phyloP scores from a whole-genome alignment of 345 rosid genomes.

The Geranium brycei region DNA sequence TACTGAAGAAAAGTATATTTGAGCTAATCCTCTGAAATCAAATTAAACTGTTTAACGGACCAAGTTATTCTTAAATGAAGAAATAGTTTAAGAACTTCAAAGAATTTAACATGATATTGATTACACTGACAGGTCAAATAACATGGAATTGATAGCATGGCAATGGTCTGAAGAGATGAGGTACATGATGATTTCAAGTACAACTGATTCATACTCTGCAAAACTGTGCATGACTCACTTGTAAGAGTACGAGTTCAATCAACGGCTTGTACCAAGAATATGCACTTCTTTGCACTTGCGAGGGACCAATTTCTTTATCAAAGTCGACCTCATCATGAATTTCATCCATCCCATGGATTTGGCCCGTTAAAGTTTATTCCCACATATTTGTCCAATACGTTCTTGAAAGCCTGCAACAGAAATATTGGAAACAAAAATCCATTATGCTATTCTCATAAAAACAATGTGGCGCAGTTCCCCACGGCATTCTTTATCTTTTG shows the following conservation, averaged over 20 bases:
- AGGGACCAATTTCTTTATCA: constrained; percentile 20
- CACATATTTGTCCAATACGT: constrained; percentile 36
- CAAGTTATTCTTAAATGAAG: too few species aligned
- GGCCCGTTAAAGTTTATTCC: constrained; percentile 26
- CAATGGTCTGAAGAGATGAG: constrained; percentile 11
- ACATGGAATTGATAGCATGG: constrained; percentile 4
- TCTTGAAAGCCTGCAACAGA: constrained; percentile 45
- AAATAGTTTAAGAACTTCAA: constrained; percentile 1
- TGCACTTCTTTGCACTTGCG: constrained; percentile 14
- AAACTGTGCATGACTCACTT: constrained; percentile 21
- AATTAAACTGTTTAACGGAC: too few species aligned
- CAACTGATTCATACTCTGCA: constrained; percentile 27
- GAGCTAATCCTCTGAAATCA: too few species aligned
- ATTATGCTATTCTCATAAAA: neutral
- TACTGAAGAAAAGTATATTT: too few species aligned
- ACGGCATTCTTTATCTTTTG: neutral
- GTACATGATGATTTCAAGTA: constrained; percentile 17
- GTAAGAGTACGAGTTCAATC: constrained; percentile 26
- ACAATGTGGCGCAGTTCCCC: neutral
- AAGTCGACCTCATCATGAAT: constrained; percentile 12
- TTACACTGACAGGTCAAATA: constrained; percentile 1
- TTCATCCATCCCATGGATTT: constrained; percentile 18
- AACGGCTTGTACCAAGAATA: constrained; percentile 24
- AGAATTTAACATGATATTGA: neutral
- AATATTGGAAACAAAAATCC: neutral